Conservation (phyloP, 202 grass and related monocot genomes). For the Dendrocalamus latiflorus region DNA sequence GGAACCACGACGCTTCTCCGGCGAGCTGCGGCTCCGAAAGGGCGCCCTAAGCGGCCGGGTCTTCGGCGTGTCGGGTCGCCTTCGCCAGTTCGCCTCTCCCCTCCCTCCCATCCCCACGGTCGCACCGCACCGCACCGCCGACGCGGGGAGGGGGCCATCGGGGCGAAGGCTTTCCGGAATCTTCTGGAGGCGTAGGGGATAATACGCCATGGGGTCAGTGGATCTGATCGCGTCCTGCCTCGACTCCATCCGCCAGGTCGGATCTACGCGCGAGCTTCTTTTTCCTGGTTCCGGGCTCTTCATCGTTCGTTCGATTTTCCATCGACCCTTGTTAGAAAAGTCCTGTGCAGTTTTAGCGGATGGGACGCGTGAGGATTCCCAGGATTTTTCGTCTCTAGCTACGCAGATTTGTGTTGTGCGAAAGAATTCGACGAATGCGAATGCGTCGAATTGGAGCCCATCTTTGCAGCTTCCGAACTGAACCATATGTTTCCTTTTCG, state of each 20-base stretch:
- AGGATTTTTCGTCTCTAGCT: neutral
- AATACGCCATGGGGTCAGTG: conserved; percentile 53
- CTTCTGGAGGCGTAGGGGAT: neutral
- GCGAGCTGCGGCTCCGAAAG: neutral
- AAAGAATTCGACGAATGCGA: neutral
- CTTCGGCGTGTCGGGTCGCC: neutral
- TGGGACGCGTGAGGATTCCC: neutral
- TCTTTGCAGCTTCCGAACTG: neutral
- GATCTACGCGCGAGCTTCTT: too few species aligned
- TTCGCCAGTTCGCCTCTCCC: neutral
- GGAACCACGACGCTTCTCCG: conserved; percentile 1
- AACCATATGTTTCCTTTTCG: neutral
- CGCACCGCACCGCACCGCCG: neutral
- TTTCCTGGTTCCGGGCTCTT: neutral
- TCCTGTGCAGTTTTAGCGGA: neutral
- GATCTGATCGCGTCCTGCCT: conserved; percentile 78
- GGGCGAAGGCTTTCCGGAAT: neutral
- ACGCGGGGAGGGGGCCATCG: too few species aligned
- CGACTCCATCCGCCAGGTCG: conserved; percentile 73
- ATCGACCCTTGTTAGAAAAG: neutral
- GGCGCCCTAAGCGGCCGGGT: neutral
- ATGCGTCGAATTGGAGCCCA: neutral
- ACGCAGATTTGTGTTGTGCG: neutral
- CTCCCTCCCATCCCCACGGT: neutral
- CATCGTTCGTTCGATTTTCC: neutral